phyloP scores from a whole-genome alignment of 441 rosid species.

The Aleurites moluccanus region DNA sequence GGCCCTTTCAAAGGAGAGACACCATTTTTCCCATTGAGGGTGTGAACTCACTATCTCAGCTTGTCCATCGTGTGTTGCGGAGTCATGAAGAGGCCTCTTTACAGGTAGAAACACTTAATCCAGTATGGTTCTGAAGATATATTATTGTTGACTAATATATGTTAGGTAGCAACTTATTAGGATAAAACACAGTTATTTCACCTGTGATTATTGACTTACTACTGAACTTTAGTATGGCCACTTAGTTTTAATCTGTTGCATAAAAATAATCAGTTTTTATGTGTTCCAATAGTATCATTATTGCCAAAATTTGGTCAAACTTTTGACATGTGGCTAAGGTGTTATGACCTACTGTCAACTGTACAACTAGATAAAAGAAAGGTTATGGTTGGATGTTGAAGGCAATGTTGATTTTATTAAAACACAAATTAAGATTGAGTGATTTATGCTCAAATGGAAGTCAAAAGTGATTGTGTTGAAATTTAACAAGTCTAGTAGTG shows the following conservation, averaged over 20 bases:
- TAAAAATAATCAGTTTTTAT: neutral
- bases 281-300: neutral
- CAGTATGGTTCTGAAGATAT: slow-evolving; percentile 3
- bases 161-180: neutral
- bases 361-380: no score
- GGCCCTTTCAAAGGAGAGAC: slow-evolving; percentile 81
- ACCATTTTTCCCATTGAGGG: slow-evolving; percentile 78
- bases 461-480: neutral
- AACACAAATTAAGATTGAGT: neutral
- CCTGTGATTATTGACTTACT: neutral
- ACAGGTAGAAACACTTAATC: slow-evolving; percentile 49
- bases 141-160: neutral
- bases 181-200: neutral
- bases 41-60: slow-evolving; percentile 66
- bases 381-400: neutral
- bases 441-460: neutral
- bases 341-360: neutral
- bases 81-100: slow-evolving; percentile 82
- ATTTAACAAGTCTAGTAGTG: neutral
- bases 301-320: neutral
- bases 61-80: slow-evolving; percentile 67
- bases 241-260: neutral
- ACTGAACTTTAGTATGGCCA: neutral
- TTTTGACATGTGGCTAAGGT: neutral
- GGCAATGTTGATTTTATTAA: neutral